Percentiles rank a stretch among this genome's conserved stretches.
Conservation (phyloP, 2,329 filamentous ascomycete species). For the Calonectria hongkongensis region DNA sequence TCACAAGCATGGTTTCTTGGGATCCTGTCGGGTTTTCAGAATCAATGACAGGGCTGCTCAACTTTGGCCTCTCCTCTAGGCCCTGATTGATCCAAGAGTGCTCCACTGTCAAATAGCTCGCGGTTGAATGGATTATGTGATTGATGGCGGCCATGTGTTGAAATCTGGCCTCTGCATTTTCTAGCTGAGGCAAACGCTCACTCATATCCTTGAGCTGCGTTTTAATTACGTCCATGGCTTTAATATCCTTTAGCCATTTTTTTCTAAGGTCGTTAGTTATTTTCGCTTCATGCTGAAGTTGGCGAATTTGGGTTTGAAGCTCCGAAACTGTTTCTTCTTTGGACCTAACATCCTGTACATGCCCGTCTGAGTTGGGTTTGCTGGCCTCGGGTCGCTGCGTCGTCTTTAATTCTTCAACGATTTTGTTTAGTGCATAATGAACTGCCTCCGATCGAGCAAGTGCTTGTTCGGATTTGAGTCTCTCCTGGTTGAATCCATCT, state of each 20-base stretch:
- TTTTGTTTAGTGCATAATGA: slow-evolving; percentile 43
- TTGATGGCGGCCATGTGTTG: slow-evolving; percentile 55
- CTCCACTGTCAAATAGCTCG: slow-evolving; percentile 55
- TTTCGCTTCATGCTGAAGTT: slow-evolving; percentile 49
- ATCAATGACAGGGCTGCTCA: neutral
- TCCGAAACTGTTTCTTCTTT: slow-evolving; percentile 37
- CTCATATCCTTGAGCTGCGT: slow-evolving; percentile 51
- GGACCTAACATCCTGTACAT: slow-evolving; percentile 34
- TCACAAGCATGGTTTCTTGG: neutral
- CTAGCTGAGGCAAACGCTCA: slow-evolving; percentile 50
- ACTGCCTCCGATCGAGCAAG: slow-evolving; percentile 43
- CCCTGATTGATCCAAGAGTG: slow-evolving; percentile 56
- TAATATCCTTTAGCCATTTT: slow-evolving; percentile 56
- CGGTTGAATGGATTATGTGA: slow-evolving; percentile 55
- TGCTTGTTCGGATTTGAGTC: slow-evolving; percentile 42
- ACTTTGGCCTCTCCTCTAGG: slow-evolving; percentile 38
- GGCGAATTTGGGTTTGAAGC: slow-evolving; percentile 48
- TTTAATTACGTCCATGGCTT: slow-evolving; percentile 52
- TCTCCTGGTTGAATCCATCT: slow-evolving; percentile 50
- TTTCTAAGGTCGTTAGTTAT: slow-evolving; percentile 47
- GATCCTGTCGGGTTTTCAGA: neutral
- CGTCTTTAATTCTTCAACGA: slow-evolving; percentile 48
- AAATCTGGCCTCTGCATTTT: slow-evolving; percentile 52
- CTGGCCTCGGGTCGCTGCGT: slow-evolving; percentile 35
- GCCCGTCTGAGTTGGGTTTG: neutral